Evolutionary conservation across 306 rosid genomes (phyloP).

Genomic region (Quercus engelmannii): DNA sequence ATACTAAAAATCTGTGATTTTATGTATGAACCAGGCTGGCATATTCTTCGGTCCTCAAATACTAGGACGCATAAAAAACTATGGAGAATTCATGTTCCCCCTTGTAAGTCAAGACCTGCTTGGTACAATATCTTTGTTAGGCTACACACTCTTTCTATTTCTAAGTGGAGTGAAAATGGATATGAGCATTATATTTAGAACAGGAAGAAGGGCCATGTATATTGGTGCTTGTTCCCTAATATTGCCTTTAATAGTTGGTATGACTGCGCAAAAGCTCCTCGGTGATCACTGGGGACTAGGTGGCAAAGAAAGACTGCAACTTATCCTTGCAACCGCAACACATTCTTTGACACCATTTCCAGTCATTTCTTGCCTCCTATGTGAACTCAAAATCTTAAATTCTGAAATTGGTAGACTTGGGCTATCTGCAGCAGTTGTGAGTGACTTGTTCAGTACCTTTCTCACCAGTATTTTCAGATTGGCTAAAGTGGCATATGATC

Average conservation of each 20-base stretch:
- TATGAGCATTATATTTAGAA: conserved; percentile 30
- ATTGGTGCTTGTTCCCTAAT: conserved; percentile 32
- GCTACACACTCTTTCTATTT: conserved; percentile 57
- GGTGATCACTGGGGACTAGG: background rate
- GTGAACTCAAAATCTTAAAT: conserved; percentile 55
- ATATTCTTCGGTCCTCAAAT: conserved; percentile 1
- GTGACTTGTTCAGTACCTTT: conserved; percentile 33
- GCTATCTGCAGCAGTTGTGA: conserved; percentile 45
- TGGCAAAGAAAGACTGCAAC: background rate
- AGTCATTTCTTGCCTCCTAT: conserved; percentile 38
- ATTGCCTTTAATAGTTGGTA: conserved; percentile 35
- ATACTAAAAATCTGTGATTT: background rate
- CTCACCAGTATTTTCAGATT: background rate
- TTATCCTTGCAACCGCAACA: background rate
- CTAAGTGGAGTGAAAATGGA: conserved; percentile 65
- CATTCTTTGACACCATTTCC: conserved; percentile 42
- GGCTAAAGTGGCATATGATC: background rate
- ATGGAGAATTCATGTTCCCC: conserved; percentile 20
- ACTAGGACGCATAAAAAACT: background rate
- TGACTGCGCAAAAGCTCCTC: background rate
- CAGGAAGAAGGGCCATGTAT: conserved; percentile 32
- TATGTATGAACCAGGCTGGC: conserved; percentile 15
- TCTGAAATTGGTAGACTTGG: conserved; percentile 61
- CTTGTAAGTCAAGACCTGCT: conserved; percentile 41
- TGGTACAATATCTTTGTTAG: conserved; percentile 40